These are phyloP conservation scores for Cytospora mali DNA, from an alignment of 2,329 filamentous ascomycete genomes.

Conservation along the genomic window DNA sequence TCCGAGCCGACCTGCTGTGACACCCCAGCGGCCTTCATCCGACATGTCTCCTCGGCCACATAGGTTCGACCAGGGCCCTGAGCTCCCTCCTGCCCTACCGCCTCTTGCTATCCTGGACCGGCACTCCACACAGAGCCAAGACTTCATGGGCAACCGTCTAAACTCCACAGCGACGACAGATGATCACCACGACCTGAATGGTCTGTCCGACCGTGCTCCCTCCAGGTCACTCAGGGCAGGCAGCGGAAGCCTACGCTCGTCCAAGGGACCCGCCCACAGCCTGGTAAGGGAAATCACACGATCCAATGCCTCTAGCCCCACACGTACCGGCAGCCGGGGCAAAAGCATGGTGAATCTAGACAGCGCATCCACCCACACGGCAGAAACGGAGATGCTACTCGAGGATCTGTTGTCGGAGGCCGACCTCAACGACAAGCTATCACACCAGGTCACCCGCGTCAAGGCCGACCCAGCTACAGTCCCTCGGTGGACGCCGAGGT, in stretches of 20 bases:
- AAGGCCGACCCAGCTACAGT: constrained; percentile 54
- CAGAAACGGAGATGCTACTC: constrained; percentile 40
- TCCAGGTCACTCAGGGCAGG: constrained; percentile 35
- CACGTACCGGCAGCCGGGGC: constrained; percentile 13
- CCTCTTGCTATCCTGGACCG: constrained; percentile 29
- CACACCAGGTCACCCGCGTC: constrained; percentile 49
- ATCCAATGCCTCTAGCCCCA: constrained; percentile 26
- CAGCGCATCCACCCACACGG: constrained; percentile 34
- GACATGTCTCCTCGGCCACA: constrained; percentile 24
- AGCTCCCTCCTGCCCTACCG: constrained; percentile 24
- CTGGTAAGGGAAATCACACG: constrained; percentile 22
- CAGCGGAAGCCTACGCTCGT: constrained; percentile 27
- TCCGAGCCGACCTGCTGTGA: constrained; percentile 1
- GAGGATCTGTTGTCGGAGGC: constrained; percentile 40
- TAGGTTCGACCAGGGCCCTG: constrained; percentile 23
- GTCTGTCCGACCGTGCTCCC: constrained; percentile 17
- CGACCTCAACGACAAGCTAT: constrained; percentile 42
- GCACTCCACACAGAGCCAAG: constrained; percentile 25
- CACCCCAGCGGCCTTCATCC: constrained; percentile 24
- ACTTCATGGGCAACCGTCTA: constrained; percentile 25
- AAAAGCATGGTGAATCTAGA: constrained; percentile 32
- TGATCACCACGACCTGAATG: background rate
- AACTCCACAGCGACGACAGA: constrained; percentile 16
- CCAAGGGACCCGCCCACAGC: constrained; percentile 23
- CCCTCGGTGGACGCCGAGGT: constrained; percentile 55